Percentiles rank a stretch among this genome's conserved stretches.
These are phyloP conservation scores for Beta macrorhiza DNA, from an alignment of 179 eudicot genomes.

Conservation along the genomic window DNA sequence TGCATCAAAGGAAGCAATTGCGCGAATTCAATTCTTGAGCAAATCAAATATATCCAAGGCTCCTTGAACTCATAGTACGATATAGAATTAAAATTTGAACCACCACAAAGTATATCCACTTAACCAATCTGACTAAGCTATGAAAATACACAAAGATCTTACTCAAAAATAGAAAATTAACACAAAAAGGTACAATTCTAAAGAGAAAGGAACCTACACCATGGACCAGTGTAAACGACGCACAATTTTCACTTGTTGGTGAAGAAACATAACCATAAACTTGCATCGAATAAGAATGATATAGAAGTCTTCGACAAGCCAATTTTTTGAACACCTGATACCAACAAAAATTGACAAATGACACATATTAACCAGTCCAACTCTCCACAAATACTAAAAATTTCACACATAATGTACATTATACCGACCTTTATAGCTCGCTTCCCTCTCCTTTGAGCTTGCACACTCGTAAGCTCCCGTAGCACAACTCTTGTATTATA, in stretches of 20 bases:
- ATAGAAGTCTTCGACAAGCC: constrained; percentile 68
- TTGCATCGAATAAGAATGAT: constrained; percentile 97
- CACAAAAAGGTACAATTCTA: not conserved
- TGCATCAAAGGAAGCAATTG: constrained; percentile 33
- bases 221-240: constrained; percentile 84
- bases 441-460: constrained; percentile 92
- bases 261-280: constrained; percentile 85
- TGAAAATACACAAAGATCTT: not conserved
- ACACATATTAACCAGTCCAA: constrained; percentile 2
- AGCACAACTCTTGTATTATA: constrained; percentile 79
- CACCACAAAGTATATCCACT: not conserved
- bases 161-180: too few species aligned
- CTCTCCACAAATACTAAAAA: not conserved
- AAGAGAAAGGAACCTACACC: constrained; percentile 63
- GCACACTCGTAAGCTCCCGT: constrained; percentile 72
- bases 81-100: not conserved
- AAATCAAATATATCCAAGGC: not conserved
- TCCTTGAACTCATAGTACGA: not conserved
- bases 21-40: not conserved
- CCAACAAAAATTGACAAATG: constrained; percentile 4
- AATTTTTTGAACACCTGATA: constrained; percentile 83
- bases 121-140: not conserved
- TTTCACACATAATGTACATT: not conserved
- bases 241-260: constrained; percentile 45
- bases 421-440: constrained; percentile 86